phyloP scores from a whole-genome alignment of 345 rosid genomes.

The Cardiospermum halicacabum region DNA sequence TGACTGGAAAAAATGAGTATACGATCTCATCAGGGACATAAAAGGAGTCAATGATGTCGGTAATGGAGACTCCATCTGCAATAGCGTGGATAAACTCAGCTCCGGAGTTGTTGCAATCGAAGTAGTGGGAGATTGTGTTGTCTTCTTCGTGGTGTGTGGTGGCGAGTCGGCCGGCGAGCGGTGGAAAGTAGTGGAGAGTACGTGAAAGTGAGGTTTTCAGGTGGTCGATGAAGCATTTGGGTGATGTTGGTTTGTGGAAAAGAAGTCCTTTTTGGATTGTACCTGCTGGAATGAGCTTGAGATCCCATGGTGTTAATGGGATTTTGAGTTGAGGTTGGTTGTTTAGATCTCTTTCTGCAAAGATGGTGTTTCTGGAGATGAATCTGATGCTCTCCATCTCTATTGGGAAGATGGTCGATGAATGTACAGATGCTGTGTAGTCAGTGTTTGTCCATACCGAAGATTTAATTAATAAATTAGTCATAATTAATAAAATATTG shows the following conservation, averaged over 20 bases:
- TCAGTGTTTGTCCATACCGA: too few species aligned
- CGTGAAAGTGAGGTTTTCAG: slow-evolving; percentile 24
- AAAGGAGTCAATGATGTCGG: slow-evolving; percentile 20
- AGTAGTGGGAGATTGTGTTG: slow-evolving; percentile 28
- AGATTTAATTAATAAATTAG: too few species aligned
- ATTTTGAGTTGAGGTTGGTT: background rate
- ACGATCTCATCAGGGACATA: slow-evolving; percentile 22
- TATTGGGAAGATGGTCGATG: too few species aligned
- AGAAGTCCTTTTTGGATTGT: slow-evolving; percentile 23
- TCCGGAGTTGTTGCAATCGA: slow-evolving; percentile 35
- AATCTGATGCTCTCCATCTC: slow-evolving; percentile 13
- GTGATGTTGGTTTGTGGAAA: slow-evolving; percentile 17
- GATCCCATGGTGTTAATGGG: slow-evolving; percentile 34
- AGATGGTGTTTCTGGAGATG: slow-evolving; percentile 7
- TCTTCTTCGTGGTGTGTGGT: slow-evolving; percentile 14
- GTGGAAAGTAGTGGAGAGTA: slow-evolving; percentile 23
- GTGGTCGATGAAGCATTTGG: slow-evolving; percentile 5
- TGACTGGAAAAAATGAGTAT: slow-evolving; percentile 23
- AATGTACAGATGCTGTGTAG: too few species aligned
- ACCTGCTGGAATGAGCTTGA: slow-evolving; percentile 11
- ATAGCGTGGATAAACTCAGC: slow-evolving; percentile 37
- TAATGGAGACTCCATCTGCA: slow-evolving; percentile 21
- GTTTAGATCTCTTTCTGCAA: background rate
- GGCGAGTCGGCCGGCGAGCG: slow-evolving; percentile 41
- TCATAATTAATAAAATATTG: too few species aligned